Base-by-base conservation (phyloP, 2,329 filamentous ascomycete species). In the Laburnicola sp. region DNA sequence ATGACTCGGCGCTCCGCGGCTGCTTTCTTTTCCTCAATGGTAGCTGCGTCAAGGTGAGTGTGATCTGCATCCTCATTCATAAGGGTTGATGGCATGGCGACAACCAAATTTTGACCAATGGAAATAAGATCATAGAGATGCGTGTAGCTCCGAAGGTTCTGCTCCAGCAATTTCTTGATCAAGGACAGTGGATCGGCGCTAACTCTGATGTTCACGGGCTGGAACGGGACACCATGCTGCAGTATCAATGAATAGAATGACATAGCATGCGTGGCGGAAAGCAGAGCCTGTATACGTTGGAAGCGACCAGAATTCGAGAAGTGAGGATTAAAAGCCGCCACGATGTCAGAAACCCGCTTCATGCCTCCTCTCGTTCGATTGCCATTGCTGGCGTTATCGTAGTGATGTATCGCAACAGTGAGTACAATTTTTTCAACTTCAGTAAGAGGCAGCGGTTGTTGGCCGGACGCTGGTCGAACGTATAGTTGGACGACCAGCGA, bases 301-400 rank as follows among this genome's bases (percentile, higher is more conserved):
- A 82, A 80, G 1, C 79, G 76, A 0, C 77, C 68, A 1, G 82
- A 82, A 22, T 75, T 73, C 0, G 74, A 65, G 41, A 90, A 79
- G 6, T 83, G 80, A 23, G 76, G 70, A 2, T 82, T 82, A 59
- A 91, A 88, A 1, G 86, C 78, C 34, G 82, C 78, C 35, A 91
- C 76, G 4, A 70, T 70, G 49, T 72, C 69, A 58, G 87, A 81
- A 40, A 88, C 90, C 69, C 85, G 89, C 72, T 89, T 90, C 63
- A 94, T 79, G 0, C 87, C 87, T 11, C 89, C 89, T 58, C 89
- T 80, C 2, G 82, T 88, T 48, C 84, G 83, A 61, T 93, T 91
- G 0, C 88, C 87, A 63, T 94, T 94, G 22, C 87, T 89, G 2
- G 89, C 89, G 65, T 89, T 89, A 64, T 94, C 89, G 65, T 91